Evolutionary conservation across 176 grass and related monocot genomes (phyloP).

Genomic region (Hsuehochloa calcarea): DNA sequence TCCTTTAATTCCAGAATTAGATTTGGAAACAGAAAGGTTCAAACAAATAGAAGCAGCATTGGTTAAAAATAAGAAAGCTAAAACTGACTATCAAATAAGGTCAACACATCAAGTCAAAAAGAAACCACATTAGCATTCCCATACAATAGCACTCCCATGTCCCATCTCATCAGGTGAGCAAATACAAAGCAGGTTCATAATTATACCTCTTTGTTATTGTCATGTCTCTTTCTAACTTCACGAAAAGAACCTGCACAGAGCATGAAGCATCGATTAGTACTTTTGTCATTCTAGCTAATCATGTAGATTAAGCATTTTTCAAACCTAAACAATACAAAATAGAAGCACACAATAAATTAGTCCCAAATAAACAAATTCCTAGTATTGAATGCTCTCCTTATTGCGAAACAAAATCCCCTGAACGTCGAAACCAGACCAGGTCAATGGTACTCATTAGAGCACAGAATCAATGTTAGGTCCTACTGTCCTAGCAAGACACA

Average conservation of each 20-base stretch:
- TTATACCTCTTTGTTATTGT: conserved; percentile 31
- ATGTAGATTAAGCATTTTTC: background rate
- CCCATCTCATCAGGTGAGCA: background rate
- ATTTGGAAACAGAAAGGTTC: background rate
- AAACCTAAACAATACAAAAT: background rate
- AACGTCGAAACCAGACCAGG: background rate
- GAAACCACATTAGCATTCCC: background rate
- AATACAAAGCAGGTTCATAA: conserved; percentile 3
- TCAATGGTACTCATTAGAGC: background rate
- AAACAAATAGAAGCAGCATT: background rate
- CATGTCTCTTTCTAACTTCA: background rate
- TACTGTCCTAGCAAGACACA: background rate
- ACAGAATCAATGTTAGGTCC: background rate
- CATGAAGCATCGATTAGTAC: background rate
- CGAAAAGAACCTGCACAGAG: conserved; percentile 14
- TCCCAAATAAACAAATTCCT: background rate
- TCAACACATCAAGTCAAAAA: background rate
- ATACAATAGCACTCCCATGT: background rate
- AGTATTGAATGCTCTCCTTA: background rate
- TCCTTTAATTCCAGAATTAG: background rate
- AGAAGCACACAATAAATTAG: background rate
- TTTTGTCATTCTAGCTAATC: background rate
- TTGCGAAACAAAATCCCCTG: background rate
- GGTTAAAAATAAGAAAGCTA: background rate
- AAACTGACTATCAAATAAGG: background rate